Evolutionary conservation across 225 moss, liverwort and hornwort genomes (phyloP), one percentile per base, ranked within the genome.

Genomic region (Climacium dendroides): DNA sequence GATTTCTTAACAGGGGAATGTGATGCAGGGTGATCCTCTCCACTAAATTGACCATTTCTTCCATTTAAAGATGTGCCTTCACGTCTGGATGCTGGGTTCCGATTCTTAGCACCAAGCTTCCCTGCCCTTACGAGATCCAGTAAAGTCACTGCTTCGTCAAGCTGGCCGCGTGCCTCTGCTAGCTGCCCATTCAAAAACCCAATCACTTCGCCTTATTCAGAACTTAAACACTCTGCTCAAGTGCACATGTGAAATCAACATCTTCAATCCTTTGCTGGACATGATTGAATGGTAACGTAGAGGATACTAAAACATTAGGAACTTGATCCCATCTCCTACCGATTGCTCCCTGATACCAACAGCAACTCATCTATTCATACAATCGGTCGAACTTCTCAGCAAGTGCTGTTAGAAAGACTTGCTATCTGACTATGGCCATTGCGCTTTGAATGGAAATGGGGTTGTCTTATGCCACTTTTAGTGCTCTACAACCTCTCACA

Each of bases 81-180:
- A 80, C 69, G 87, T 64, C 85, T 89, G 45, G 83, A 77, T 75
- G 74, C 92, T 77, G 88, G 88, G 63, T 18, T 86, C 70, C 84
- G 67, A 74, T 82, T 67, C 67, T 78, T 76, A 78, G 89, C 78
- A 25, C 82, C 88, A 45, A 79, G 50, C 88, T 85, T 91, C 54
- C 78, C 60, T 81, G 64, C 86, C 58, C 90, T 91, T 61, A 90
- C 86, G 45, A 87, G 85, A 64, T 90, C 90, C 83, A 95, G 83
- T 53, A 91, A 61, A 26, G 76, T 83, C 83, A 87, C 89, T 73
- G 92, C 92, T 66, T 91, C 71, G 78, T 89, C 91, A 79, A 91
- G 92, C 91, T 92, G 88, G 62, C 72, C 66, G 54, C 89, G 90
- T 12, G 93, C 91, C 82, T 89, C 73, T 62, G 83, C 84, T 73